A percentile compares a stretch with the other conserved stretches of the same genome.
Conservation (phyloP, 2,329 filamentous ascomycete species). For the Ceratocystis ficicola region DNA sequence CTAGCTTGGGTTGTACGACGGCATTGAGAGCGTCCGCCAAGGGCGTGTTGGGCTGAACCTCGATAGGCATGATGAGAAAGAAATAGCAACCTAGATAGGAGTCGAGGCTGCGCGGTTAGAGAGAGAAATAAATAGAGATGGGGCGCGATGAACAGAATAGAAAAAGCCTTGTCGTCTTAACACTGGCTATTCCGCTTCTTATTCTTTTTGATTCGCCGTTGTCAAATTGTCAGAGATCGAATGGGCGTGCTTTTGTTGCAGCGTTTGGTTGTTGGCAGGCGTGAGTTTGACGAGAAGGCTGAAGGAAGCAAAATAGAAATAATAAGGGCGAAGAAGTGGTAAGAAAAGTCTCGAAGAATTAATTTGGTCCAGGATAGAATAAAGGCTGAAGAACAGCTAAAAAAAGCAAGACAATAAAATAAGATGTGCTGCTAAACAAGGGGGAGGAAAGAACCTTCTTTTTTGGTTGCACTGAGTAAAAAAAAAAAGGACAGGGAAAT, state of each 20-base stretch:
- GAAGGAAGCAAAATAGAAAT: background rate
- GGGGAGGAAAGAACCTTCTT: background rate
- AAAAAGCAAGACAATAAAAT: background rate
- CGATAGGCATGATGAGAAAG: conserved; percentile 54
- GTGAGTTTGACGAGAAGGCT: background rate
- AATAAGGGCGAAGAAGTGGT: background rate
- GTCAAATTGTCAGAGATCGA: background rate
- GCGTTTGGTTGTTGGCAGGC: background rate
- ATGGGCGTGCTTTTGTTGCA: background rate
- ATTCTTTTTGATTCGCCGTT: background rate
- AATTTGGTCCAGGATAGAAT: background rate
- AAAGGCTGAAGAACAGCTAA: background rate
- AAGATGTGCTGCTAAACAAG: background rate
- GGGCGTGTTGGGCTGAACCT: conserved; percentile 65
- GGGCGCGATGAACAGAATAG: background rate
- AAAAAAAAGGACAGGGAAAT: background rate
- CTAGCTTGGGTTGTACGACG: conserved; percentile 78
- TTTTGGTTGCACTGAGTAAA: background rate
- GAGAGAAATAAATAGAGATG: no score
- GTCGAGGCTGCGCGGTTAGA: conserved; percentile 1
- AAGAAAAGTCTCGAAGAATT: background rate
- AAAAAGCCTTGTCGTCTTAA: background rate
- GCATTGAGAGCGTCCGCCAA: conserved; percentile 72
- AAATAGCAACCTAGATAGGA: conserved; percentile 15
- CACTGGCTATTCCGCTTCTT: background rate